Percentiles rank a stretch among this genome's conserved stretches.
phyloP scores from a whole-genome alignment of 768 basidiomycete genomes.

The Pleurotus eryngii region DNA sequence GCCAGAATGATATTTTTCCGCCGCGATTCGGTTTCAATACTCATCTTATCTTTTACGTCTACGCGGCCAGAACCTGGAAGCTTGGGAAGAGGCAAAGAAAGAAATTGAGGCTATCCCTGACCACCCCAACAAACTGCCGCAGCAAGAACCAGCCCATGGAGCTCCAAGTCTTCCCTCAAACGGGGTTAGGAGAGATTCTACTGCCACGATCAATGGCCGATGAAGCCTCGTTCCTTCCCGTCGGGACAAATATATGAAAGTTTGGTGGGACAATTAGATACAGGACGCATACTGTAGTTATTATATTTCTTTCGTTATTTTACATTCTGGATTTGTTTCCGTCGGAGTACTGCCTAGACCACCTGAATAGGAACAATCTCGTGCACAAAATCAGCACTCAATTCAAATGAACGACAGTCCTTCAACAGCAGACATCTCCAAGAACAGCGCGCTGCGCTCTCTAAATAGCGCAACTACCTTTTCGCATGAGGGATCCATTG shows the following conservation, averaged over 20 bases:
- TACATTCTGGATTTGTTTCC: not conserved
- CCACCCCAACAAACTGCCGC: constrained; percentile 75
- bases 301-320: constrained; percentile 6
- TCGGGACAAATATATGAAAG: constrained; percentile 9
- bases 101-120: constrained; percentile 89
- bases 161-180: constrained; percentile 29
- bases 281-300: constrained; percentile 2
- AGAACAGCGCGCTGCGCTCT: no score
- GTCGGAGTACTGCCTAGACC: no score
- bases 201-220: constrained; percentile 68
- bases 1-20: constrained; percentile 13
- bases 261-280: constrained; percentile 8
- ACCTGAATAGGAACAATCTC: no score
- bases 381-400: no score
- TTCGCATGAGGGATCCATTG: constrained; percentile 37
- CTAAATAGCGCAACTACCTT: not conserved
- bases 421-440: no score
- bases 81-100: constrained; percentile 94
- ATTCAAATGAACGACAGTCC: no score
- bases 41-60: not conserved
- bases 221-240: constrained; percentile 16
- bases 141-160: constrained; percentile 27
- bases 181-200: constrained; percentile 58
- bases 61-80: constrained; percentile 80
- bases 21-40: constrained; percentile 7